A percentile compares a stretch with the other conserved stretches of the same genome.
Evolutionary conservation across 2,329 filamentous ascomycete genomes (phyloP).

Genomic region (Herpotrichia juniperi): DNA sequence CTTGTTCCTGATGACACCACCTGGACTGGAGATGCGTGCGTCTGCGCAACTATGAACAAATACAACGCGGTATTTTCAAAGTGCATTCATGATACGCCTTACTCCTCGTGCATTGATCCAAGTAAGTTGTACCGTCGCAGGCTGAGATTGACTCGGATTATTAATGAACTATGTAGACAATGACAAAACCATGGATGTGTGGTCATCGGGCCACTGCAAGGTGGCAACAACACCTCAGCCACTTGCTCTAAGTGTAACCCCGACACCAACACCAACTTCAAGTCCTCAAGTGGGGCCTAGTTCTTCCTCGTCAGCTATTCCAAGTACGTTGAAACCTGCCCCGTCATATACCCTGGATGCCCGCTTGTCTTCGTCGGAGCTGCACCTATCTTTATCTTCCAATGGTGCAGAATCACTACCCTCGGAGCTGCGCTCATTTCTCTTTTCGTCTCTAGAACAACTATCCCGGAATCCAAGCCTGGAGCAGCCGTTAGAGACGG

Average conservation of each 20-base stretch:
- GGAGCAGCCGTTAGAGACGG: not conserved
- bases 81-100: constrained; percentile 12
- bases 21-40: constrained; percentile 14
- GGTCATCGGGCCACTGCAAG: constrained; percentile 13
- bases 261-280: not conserved
- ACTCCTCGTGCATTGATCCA: constrained; percentile 14
- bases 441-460: not conserved
- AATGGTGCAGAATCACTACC: no score
- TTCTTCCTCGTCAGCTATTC: constrained; percentile 6
- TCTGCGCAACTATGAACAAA: constrained; percentile 10
- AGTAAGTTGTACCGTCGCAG: constrained; percentile 6
- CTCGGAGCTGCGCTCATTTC: no score
- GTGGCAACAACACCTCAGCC: not conserved
- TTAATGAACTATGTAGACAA: constrained; percentile 9
- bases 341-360: not conserved
- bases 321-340: constrained; percentile 10
- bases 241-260: not conserved
- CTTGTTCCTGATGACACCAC: constrained; percentile 7
- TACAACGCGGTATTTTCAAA: constrained; percentile 8
- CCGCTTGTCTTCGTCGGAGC: not conserved
- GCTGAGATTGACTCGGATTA: not conserved
- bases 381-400: no score
- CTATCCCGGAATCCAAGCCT: constrained; percentile 6
- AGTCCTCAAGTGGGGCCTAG: constrained; percentile 5
- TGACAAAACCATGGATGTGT: constrained; percentile 7